Conservation (phyloP, 1,284 basidiomycete species). For the Ustilago vetiveriae region DNA sequence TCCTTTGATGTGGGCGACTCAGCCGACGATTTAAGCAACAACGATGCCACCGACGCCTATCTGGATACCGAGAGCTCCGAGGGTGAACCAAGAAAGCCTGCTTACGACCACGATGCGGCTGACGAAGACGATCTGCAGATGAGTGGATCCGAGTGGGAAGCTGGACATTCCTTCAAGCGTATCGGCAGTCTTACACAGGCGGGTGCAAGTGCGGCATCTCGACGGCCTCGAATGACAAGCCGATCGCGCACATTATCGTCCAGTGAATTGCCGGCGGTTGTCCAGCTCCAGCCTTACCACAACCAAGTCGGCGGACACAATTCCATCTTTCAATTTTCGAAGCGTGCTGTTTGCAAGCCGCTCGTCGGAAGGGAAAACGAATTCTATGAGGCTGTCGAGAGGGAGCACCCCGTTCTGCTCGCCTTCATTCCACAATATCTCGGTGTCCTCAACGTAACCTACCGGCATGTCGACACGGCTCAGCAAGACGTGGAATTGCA, state of each 20-base stretch:
- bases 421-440: conserved; percentile 95
- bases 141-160: conserved; percentile 47
- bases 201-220: not conserved
- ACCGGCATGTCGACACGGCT: conserved; percentile 68
- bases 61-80: conserved; percentile 27
- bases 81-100: conserved; percentile 10
- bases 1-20: conserved; percentile 20
- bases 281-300: conserved; percentile 92
- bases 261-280: conserved; percentile 67
- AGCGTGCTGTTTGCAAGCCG: conserved; percentile 98
- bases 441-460: conserved; percentile 97
- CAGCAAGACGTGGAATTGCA: conserved; percentile 7
- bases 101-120: conserved; percentile 23
- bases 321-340: conserved; percentile 97
- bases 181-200: not conserved
- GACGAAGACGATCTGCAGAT: conserved; percentile 45
- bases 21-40: conserved; percentile 10
- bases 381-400: conserved; percentile 96
- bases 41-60: conserved; percentile 17
- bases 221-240: conserved; percentile 1
- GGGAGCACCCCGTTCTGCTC: conserved; percentile 87
- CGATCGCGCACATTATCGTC: conserved; percentile 12
- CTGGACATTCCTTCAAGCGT: not conserved
- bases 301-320: conserved; percentile 98
- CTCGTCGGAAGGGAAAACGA: conserved; percentile 95